phyloP scores from a whole-genome alignment of 768 basidiomycete species.

The Suillus bovinus region DNA sequence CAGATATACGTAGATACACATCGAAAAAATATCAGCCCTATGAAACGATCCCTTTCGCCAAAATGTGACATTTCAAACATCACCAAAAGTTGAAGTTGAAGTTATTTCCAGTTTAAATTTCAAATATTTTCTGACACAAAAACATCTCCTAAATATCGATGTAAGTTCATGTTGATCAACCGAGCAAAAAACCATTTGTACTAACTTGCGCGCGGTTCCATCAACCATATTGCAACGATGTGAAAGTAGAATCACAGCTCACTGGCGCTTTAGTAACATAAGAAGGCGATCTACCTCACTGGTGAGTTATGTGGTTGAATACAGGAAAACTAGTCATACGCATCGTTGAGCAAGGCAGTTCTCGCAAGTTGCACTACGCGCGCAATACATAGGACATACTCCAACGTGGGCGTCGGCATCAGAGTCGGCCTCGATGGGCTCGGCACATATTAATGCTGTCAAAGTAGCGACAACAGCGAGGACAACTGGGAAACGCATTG shows the following conservation, averaged over 20 bases:
- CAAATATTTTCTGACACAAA: no score
- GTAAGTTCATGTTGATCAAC: no score
- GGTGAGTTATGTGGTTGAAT: not conserved
- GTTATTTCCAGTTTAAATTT: no score
- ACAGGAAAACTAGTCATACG: not conserved
- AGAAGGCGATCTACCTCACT: not conserved
- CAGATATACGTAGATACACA: no score
- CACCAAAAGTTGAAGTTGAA: no score
- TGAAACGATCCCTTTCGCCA: not conserved
- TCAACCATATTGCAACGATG: not conserved
- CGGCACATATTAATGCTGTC: not conserved
- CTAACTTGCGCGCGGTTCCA: not conserved
- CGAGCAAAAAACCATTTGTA: not conserved
- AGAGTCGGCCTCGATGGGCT: not conserved
- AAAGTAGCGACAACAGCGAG: not conserved
- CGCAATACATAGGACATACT: not conserved
- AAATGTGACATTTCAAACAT: not conserved
- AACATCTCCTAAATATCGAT: no score
- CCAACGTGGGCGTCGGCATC: no score
- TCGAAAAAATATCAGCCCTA: no score
- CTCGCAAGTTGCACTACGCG: not conserved
- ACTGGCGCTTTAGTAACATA: not conserved
- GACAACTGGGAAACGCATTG: not conserved
- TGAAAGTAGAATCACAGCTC: not conserved
- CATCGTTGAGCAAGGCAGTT: not conserved